Evolutionary conservation across 163 green algal genomes (phyloP), one percentile per base, ranked within the genome.

Genomic region (Scenedesmus sp.): DNA sequence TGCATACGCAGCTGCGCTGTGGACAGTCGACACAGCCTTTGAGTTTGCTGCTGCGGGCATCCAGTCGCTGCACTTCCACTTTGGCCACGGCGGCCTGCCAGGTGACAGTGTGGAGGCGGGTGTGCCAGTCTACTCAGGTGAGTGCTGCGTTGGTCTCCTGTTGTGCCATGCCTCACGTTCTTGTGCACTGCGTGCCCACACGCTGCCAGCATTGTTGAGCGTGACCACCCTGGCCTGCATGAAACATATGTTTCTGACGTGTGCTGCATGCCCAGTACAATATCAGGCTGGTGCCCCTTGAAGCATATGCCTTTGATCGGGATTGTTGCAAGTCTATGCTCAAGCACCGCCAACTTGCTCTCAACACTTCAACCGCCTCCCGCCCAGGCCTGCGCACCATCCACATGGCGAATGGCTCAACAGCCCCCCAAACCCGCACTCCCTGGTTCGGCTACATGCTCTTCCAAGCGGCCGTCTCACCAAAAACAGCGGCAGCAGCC

Each of bases 371-470:
- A 18, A 44, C 16, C 10, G n/a, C n/a, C 72, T 44, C 16, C 0
- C 49, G 24, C 80, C 49, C 82, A 89, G 83, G 83, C 22, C 22
- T 89, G 5, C 44, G 83, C 20, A 89, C 83, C 56, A 72, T 81
- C 42, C 42, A 68, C 40, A 49, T 81, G 18, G 61, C 6, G 20
- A 78, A 89, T 46, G 83, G 83, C 61, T 82, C 40, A 13, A 81
- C 40, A 18, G 83, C 61, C 0, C 83, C 83, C 26, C n/a, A 43
- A 10, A 35, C 59, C 0, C 44, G 86, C 7, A 10, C 73, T 33
- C 86, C 86, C 22, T 90, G 86, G 86, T 90, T 83, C 35, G 86
- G 86, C 72, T 90, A 90, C 70, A 20, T 90, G n/a, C 70, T 90
- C n/a, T 90, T 90, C 35, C 86, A 90, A 43, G 72, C 72, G 65